Evolutionary conservation across 768 basidiomycete species (phyloP), one percentile per base, ranked within the genome.

Genomic region (Boletus reticulatus): DNA sequence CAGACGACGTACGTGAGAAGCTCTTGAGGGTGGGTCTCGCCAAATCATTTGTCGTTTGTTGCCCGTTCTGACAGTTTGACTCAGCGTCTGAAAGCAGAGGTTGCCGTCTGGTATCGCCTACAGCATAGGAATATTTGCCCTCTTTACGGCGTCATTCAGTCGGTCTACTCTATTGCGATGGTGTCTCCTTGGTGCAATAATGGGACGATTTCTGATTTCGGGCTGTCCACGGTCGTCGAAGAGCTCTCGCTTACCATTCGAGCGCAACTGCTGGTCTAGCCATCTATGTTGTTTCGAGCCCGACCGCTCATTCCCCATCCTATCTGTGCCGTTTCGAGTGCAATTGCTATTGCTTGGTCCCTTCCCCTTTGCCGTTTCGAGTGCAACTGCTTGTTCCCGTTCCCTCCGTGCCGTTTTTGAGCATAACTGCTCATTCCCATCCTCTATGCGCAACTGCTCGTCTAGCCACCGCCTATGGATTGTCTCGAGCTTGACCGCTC

Each of bases 151-250:
- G 76, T 86, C 52, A 67, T 82, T 16, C 80, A 81, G 59, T 74
- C 75, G 6, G 68, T 73, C 29, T 73, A 76, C 34, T 79, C 80
- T 45, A 74, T 86, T 27, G 84, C 79, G 17, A 84, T 86, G 82
- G 82, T 86, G 0, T 85, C 84, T 6, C 79, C 80, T 4, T 87
- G 84, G 83, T 84, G 82, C 62, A 74, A 76, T 36, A 83, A 85
- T 48, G 84, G 84, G 10, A 82, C 79, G 9, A 72, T 85, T 43
- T 82, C 82, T 1, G 84, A 86, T 63, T 86, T 85, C 56, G 84
- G 84, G 3, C 68, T 85, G 6, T 83, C 82, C 22, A 81, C 78
- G 53, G 80, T 84, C 50, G 73, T 81, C 44, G 81, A 81, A 56
- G 83, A 84, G 19, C 72, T 84, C 45, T 68, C 75, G 27, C 70